A percentile compares a stretch with the other conserved stretches of the same genome.
These are phyloP conservation scores for Tolypocladium ophioglossoides DNA, from an alignment of 2,329 filamentous ascomycete genomes.

Conservation along the genomic window DNA sequence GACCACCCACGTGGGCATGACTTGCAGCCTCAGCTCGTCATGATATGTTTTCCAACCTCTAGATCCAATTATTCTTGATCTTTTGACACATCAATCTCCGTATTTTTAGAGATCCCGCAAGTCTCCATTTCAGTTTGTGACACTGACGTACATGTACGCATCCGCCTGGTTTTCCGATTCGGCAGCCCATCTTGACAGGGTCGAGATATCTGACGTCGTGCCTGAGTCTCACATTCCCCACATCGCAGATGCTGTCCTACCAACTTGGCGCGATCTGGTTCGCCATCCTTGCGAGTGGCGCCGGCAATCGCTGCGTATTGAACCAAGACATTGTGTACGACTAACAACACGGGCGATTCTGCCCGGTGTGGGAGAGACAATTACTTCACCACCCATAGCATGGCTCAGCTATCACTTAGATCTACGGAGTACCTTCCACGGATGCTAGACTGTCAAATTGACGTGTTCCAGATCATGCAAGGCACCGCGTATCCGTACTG, in stretches of 20 bases:
- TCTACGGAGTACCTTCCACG: not conserved
- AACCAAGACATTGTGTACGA: not conserved
- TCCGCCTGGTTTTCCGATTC: not conserved
- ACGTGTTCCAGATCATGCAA: not conserved
- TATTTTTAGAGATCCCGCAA: not conserved
- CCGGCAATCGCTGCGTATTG: not conserved
- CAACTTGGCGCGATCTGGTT: constrained; percentile 5
- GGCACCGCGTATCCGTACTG: not conserved
- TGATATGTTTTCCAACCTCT: too few relatives aligned
- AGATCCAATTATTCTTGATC: not conserved
- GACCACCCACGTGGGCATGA: too few relatives aligned
- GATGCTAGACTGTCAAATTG: not conserved
- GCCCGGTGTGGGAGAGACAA: not conserved
- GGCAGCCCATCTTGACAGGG: not conserved
- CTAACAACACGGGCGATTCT: not conserved
- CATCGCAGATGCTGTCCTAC: not conserved
- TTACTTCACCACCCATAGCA: not conserved
- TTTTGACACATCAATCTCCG: not conserved
- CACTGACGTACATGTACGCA: not conserved
- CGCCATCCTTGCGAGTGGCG: constrained; percentile 10
- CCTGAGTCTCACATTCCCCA: not conserved
- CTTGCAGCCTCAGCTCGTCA: too few relatives aligned
- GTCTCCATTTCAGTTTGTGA: not conserved
- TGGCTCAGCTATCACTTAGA: not conserved
- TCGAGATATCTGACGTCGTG: not conserved